Evolutionary conservation across 2,329 filamentous ascomycete species (phyloP).

Genomic region (Cryphonectria nitschkei): DNA sequence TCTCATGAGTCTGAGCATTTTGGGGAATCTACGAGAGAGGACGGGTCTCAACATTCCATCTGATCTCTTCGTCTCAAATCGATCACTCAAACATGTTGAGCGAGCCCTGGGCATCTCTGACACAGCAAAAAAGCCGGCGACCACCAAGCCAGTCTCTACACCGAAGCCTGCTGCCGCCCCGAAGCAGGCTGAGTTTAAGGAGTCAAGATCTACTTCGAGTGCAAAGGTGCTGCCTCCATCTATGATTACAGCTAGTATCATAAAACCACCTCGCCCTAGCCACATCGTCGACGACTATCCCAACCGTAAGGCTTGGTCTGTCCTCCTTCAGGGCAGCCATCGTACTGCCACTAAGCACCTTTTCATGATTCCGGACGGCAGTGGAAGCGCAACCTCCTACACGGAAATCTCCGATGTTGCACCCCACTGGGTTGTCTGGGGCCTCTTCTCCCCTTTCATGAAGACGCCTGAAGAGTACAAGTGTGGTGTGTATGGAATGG

Average conservation of each 20-base stretch:
- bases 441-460: slow-evolving; percentile 73
- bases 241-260: slow-evolving; percentile 46
- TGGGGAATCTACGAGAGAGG: slow-evolving; percentile 58
- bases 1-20: slow-evolving; percentile 59
- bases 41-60: slow-evolving; percentile 58
- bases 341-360: slow-evolving; percentile 51
- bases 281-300: slow-evolving; percentile 48
- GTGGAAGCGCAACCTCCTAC: slow-evolving; percentile 69
- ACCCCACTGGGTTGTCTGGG: slow-evolving; percentile 51
- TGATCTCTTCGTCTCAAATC: slow-evolving; percentile 64
- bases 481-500: slow-evolving; percentile 68
- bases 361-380: slow-evolving; percentile 61
- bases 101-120: slow-evolving; percentile 60
- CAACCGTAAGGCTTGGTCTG: slow-evolving; percentile 53
- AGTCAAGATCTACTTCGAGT: slow-evolving; percentile 12
- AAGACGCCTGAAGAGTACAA: slow-evolving; percentile 68
- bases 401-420: slow-evolving; percentile 60
- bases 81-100: slow-evolving; percentile 68
- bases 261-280: slow-evolving; percentile 45
- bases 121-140: slow-evolving; percentile 42
- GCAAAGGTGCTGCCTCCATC: slow-evolving; percentile 36
- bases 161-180: slow-evolving; percentile 32
- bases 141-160: slow-evolving; percentile 30
- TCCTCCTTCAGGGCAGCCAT: slow-evolving; percentile 55
- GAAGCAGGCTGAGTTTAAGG: slow-evolving; percentile 37